Base-by-base conservation (phyloP, 192 early-diverging fungal species). In the Dissophora globulifera region DNA sequence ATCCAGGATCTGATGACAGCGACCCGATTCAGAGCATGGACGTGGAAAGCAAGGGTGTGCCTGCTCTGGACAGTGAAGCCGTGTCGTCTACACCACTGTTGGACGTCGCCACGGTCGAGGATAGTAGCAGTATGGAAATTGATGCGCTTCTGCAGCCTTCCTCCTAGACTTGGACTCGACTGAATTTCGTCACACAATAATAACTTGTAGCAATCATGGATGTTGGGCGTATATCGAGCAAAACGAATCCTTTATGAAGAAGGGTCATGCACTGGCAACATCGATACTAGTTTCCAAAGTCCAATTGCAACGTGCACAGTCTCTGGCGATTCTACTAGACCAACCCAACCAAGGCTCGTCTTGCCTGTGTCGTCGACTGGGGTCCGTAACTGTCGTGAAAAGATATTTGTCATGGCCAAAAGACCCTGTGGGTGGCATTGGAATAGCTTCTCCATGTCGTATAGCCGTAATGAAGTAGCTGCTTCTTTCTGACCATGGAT, bases 201-300 rank as follows among this genome's bases (percentile, higher is more conserved):
- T n/a, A n/a, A n/a, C n/a, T n/a, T n/a, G n/a, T n/a, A n/a, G n/a
- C n/a, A n/a, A n/a, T n/a, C n/a, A n/a, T n/a, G n/a, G 45, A 35
- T 16, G 17, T 43, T n/a, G n/a, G 27, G 23, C 30, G 6, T 23
- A 49, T 22, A 48, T 30, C 35, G 35, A 6, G 7, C 6, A 13
- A 38, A 38, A 38, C 35, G 54, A 0, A n/a, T 41, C n/a, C 13
- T 32, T 53, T 31, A 53, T 12, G 29, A 31, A 4, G 26, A 9
- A 11, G 12, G 50, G 27, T 31, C 27, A 30, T 31, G 27, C 4
- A 38, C 33, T 51, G 55, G 55, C 19, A 53, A 31, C 35, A 75
- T 49, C 0, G 49, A 59, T 20, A 41, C 48, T 4, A 75, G 49
- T 23, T 75, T 75, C 70, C 70, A 75, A 13, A 75, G 62, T 12